phyloP scores from a whole-genome alignment of 371 early-diverging fungal species.

The Mortierella sp. region DNA sequence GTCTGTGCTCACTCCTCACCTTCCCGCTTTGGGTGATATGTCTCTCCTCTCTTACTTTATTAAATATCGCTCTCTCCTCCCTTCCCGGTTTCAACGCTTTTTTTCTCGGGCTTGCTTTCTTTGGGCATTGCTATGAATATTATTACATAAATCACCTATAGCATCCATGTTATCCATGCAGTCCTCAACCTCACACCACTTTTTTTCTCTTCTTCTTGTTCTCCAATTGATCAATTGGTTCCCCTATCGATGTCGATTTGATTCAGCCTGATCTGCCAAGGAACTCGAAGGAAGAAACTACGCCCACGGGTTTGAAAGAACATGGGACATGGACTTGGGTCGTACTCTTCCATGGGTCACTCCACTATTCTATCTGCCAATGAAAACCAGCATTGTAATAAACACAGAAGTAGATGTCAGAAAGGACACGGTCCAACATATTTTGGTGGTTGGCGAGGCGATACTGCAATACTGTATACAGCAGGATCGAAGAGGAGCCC shows the following conservation, averaged over 20 bases:
- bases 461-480: no score
- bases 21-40: not conserved
- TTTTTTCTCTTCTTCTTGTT: not conserved
- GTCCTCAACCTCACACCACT: constrained; percentile 11
- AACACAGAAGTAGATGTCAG: not conserved
- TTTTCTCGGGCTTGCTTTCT: constrained; percentile 13
- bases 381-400: not conserved
- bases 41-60: not conserved
- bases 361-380: constrained; percentile 1
- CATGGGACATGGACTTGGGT: no score
- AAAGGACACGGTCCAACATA: not conserved
- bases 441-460: not conserved
- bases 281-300: not conserved
- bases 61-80: not conserved
- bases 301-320: not conserved
- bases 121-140: not conserved
- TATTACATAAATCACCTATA: not conserved
- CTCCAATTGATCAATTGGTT: not conserved
- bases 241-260: not conserved
- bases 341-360: not conserved
- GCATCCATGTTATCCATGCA: not conserved
- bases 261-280: not conserved
- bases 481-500: not conserved
- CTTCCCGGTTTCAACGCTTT: constrained; percentile 6
- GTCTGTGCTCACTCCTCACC: constrained; percentile 1